Conservation (phyloP, 306 rosid genomes). For the Hippophae rhamnoides region DNA sequence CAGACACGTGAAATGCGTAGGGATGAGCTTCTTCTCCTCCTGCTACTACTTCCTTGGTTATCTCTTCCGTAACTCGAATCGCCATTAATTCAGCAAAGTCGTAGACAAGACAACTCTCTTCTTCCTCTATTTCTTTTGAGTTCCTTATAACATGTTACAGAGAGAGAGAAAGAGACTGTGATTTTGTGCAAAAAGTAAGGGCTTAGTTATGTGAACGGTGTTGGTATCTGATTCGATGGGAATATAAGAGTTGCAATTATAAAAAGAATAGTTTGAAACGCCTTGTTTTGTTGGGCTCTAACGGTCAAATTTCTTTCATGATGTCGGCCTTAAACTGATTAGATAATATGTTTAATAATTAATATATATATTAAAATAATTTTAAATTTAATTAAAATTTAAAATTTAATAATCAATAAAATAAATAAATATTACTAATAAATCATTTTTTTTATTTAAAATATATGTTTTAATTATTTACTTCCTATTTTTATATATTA, state of each 20-base stretch:
- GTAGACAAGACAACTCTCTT: not conserved
- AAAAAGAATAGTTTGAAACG: slow-evolving; percentile 12
- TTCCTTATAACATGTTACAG: slow-evolving; percentile 19
- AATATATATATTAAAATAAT: too few species aligned
- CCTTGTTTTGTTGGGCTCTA: slow-evolving; percentile 17
- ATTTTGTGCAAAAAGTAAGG: slow-evolving; percentile 1
- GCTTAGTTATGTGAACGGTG: slow-evolving; percentile 5
- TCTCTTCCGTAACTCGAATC: slow-evolving; percentile 11
- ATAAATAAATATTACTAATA: too few species aligned
- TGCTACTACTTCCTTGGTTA: slow-evolving; percentile 2
- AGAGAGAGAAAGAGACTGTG: not conserved
- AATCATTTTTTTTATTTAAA: too few species aligned
- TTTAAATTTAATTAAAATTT: too few species aligned
- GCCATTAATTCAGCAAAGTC: slow-evolving; percentile 31
- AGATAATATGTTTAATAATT: too few species aligned
- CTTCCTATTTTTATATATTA: too few species aligned
- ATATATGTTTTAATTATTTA: too few species aligned
- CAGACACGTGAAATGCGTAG: slow-evolving; percentile 80
- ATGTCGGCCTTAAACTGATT: not conserved
- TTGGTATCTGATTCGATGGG: slow-evolving; percentile 32
- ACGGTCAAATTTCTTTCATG: slow-evolving; percentile 49
- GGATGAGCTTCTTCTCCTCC: slow-evolving; percentile 51
- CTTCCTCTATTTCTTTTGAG: slow-evolving; percentile 12
- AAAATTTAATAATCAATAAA: too few species aligned
- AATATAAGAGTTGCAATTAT: not conserved